Evolutionary conservation across 441 rosid species (phyloP).

Genomic region (Eruca vesicaria): DNA sequence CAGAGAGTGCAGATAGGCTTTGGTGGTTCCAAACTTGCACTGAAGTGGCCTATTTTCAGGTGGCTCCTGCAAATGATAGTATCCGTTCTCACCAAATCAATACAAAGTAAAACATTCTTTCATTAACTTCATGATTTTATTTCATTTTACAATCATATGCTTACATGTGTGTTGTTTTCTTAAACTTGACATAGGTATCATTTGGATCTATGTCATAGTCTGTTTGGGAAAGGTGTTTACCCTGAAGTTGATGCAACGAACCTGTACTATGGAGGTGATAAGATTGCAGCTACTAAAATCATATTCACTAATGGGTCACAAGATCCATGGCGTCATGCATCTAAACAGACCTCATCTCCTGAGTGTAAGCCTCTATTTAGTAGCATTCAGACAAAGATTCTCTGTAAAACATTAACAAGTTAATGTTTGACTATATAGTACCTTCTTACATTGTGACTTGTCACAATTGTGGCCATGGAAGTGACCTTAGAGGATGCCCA

Average conservation of each 20-base stretch:
- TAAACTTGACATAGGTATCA: constrained; percentile 55
- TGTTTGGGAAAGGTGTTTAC: constrained; percentile 75
- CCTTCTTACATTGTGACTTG: constrained; percentile 79
- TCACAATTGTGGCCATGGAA: constrained; percentile 91
- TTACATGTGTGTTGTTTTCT: not conserved
- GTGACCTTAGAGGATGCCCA: constrained; percentile 94
- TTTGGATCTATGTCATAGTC: constrained; percentile 78
- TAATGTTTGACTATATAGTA: constrained; percentile 47
- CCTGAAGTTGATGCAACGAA: constrained; percentile 87
- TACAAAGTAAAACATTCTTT: constrained; percentile 50
- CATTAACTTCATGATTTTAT: not conserved
- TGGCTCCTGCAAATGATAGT: constrained; percentile 87
- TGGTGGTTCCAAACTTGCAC: constrained; percentile 99
- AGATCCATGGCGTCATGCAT: constrained; percentile 99
- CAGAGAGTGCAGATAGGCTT: constrained; percentile 54
- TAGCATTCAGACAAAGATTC: not conserved
- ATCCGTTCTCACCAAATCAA: constrained; percentile 85
- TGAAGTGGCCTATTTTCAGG: constrained; percentile 96
- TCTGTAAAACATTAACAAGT: not conserved
- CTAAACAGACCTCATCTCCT: constrained; percentile 80
- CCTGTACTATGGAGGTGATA: constrained; percentile 83
- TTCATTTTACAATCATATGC: not conserved
- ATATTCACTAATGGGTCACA: constrained; percentile 94
- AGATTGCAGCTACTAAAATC: constrained; percentile 82
- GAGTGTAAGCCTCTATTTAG: constrained; percentile 50